Evolutionary conservation across 116 monocot genomes (phyloP).

Genomic region (Phalaenopsis hybrid): DNA sequence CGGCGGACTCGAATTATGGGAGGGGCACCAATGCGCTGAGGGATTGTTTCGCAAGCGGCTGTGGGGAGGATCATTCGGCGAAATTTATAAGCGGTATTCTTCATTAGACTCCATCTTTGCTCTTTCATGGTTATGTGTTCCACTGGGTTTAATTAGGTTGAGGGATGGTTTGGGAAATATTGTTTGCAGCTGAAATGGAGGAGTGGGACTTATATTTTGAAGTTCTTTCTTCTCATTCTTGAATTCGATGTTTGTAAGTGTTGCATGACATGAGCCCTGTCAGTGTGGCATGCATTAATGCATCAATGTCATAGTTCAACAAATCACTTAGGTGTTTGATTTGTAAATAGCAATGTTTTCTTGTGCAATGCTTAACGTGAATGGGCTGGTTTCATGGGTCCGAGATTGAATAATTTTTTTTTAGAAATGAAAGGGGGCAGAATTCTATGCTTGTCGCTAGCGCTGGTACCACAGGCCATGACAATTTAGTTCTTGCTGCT

Average conservation of each 20-base stretch:
- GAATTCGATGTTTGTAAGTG: background rate
- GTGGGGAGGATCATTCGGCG: slow-evolving; percentile 95
- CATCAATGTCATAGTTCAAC: no score
- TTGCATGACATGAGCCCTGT: background rate
- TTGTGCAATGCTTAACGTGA: background rate
- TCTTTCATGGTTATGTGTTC: background rate
- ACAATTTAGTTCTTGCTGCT: background rate
- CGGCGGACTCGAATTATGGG: slow-evolving; percentile 96
- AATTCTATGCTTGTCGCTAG: background rate
- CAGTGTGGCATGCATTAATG: background rate
- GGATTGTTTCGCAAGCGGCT: slow-evolving; percentile 88
- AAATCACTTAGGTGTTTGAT: no score
- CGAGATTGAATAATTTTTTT: background rate
- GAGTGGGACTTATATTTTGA: background rate
- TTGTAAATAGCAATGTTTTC: background rate
- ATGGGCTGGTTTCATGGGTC: background rate
- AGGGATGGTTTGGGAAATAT: background rate
- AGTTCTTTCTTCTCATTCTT: background rate
- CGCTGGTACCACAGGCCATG: background rate
- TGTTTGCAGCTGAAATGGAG: background rate
- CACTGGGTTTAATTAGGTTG: background rate
- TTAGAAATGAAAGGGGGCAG: background rate
- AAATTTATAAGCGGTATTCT: slow-evolving; percentile 80
- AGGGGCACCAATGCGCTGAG: slow-evolving; percentile 93
- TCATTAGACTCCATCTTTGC: background rate